A percentile compares a stretch with the other conserved stretches of the same genome.
These are phyloP conservation scores for Phylloporus scabripes DNA, from an alignment of 768 basidiomycete species.

Conservation along the genomic window DNA sequence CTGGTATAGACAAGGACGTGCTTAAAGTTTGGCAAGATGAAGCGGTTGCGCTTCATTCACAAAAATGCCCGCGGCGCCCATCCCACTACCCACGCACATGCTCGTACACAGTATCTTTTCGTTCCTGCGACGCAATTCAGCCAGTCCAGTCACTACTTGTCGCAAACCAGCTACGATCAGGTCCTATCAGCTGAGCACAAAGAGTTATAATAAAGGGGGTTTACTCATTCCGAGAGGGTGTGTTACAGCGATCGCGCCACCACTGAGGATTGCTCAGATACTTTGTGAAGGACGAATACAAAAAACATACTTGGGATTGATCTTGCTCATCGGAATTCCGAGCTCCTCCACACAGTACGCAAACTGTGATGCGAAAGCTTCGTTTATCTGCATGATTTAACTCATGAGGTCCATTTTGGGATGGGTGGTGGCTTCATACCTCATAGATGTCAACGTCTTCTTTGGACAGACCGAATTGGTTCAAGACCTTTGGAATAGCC, in stretches of 20 bases:
- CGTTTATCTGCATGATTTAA: slow-evolving; percentile 56
- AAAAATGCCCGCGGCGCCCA: slow-evolving; percentile 81
- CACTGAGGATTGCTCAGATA: slow-evolving; percentile 39
- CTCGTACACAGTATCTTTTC: slow-evolving; percentile 75
- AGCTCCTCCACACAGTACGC: slow-evolving; percentile 88
- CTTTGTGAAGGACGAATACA: background rate
- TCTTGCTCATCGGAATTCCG: slow-evolving; percentile 67
- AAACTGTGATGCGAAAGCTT: slow-evolving; percentile 91
- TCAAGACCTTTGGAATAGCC: slow-evolving; percentile 67
- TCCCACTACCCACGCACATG: slow-evolving; percentile 79
- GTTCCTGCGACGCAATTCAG: slow-evolving; percentile 67
- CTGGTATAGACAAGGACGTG: too few species aligned
- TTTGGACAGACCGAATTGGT: slow-evolving; percentile 54
- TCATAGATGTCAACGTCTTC: slow-evolving; percentile 76
- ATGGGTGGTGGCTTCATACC: slow-evolving; percentile 32
- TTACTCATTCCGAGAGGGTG: slow-evolving; percentile 84
- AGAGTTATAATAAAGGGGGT: slow-evolving; percentile 17
- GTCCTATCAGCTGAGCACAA: slow-evolving; percentile 11
- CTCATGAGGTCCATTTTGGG: background rate
- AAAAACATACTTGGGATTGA: slow-evolving; percentile 72
- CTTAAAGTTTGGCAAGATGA: slow-evolving; percentile 23
- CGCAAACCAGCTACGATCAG: slow-evolving; percentile 63
- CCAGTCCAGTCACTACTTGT: slow-evolving; percentile 84
- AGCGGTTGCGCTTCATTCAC: slow-evolving; percentile 53
- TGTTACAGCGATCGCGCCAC: slow-evolving; percentile 79